These are phyloP conservation scores for Myxozyma neotropica DNA, from an alignment of 805 yeast species.

Conservation along the genomic window DNA sequence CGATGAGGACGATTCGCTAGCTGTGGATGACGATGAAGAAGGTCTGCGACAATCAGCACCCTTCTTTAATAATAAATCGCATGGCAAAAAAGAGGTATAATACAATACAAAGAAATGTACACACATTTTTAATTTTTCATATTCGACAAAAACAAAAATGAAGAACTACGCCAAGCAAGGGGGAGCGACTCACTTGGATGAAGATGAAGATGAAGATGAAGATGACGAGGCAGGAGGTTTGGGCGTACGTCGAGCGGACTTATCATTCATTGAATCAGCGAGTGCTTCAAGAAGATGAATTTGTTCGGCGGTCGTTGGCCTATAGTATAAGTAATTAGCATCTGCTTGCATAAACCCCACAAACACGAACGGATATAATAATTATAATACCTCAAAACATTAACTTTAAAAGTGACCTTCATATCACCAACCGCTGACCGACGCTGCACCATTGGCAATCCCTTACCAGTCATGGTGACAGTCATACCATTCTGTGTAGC, in stretches of 20 bases:
- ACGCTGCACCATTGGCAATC: conserved; percentile 69
- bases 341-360: background rate
- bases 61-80: too few species aligned
- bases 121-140: background rate
- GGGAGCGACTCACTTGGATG: conserved; percentile 11
- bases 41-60: background rate
- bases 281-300: conserved; percentile 88
- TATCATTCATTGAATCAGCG: conserved; percentile 87
- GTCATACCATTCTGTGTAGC: conserved; percentile 80
- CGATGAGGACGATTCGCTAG: background rate
- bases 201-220: background rate
- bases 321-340: background rate
- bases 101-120: background rate
- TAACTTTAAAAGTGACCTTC: conserved; percentile 71
- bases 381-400: conserved; percentile 50
- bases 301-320: conserved; percentile 81
- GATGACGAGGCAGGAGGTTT: conserved; percentile 4
- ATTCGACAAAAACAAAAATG: too few species aligned
- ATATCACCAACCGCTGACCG: conserved; percentile 66
- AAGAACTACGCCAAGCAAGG: background rate
- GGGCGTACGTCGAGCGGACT: conserved; percentile 52
- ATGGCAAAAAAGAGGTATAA: too few species aligned
- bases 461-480: conserved; percentile 79
- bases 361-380: background rate
- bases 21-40: conserved; percentile 4